phyloP scores from a whole-genome alignment of 2,329 filamentous ascomycete species.

The Paecilomyces sp. region DNA sequence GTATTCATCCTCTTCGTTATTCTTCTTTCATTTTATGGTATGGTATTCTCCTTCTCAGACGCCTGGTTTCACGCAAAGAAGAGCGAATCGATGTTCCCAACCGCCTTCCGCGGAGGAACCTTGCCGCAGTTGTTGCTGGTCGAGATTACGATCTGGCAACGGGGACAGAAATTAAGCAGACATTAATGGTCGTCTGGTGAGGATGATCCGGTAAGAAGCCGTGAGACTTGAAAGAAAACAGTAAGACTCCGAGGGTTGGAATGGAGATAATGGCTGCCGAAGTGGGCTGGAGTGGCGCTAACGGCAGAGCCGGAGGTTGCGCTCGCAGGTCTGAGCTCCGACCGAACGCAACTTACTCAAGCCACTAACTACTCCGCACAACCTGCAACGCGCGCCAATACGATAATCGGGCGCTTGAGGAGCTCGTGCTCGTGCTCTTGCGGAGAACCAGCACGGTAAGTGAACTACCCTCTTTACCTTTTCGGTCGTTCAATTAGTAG shows the following conservation, averaged over 20 bases:
- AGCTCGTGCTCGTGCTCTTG: not conserved
- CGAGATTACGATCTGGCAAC: not conserved
- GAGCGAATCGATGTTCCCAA: no score
- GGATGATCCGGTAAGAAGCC: not conserved
- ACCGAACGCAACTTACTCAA: not conserved
- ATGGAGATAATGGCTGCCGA: not conserved
- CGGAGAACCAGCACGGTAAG: not conserved
- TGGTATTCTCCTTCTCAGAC: not conserved
- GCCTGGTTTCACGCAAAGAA: not conserved
- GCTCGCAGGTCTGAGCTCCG: not conserved
- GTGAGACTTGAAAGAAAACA: not conserved
- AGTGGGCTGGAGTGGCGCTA: not conserved
- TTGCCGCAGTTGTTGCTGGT: not conserved
- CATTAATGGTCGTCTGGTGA: not conserved
- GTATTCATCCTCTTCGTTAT: no score
- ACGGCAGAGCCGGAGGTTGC: not conserved
- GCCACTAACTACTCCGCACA: not conserved
- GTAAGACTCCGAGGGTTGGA: not conserved
- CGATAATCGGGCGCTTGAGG: not conserved
- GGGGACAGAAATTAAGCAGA: not conserved
- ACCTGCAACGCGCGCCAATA: not conserved
- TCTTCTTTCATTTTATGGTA: no score
- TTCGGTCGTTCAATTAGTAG: no score
- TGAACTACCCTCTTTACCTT: not conserved
- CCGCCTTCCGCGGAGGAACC: not conserved